Evolutionary conservation across 2,329 filamentous ascomycete species (phyloP).

Genomic region (Sclerotinia subarctica): DNA sequence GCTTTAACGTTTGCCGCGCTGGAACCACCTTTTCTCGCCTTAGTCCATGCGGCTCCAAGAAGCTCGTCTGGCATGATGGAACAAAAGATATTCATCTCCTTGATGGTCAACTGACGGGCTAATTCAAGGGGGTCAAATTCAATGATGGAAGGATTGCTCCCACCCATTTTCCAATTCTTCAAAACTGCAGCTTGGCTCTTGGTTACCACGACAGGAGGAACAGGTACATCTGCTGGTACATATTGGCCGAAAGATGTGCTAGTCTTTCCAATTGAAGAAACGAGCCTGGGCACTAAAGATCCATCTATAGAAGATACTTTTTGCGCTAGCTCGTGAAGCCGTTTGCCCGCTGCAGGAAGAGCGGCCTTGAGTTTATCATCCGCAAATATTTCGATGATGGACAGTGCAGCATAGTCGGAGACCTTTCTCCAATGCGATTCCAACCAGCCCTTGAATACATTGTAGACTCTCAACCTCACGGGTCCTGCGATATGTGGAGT

Average conservation of each 20-base stretch:
- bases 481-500: constrained; percentile 71
- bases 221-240: constrained; percentile 65
- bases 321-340: constrained; percentile 74
- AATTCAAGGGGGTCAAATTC: constrained; percentile 92
- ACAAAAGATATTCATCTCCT: constrained; percentile 88
- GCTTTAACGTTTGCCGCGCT: constrained; percentile 86
- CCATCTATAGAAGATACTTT: constrained; percentile 73
- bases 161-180: constrained; percentile 70
- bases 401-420: constrained; percentile 72
- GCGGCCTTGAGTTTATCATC: constrained; percentile 64
- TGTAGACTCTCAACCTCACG: constrained; percentile 88
- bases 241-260: constrained; percentile 71
- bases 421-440: constrained; percentile 92
- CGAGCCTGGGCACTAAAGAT: constrained; percentile 74
- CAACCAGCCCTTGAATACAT: constrained; percentile 95
- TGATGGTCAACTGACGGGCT: constrained; percentile 87
- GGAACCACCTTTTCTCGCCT: constrained; percentile 63
- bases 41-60: constrained; percentile 89
- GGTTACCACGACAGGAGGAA: constrained; percentile 67
- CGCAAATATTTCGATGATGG: constrained; percentile 76
- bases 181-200: constrained; percentile 75
- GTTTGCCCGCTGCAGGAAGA: constrained; percentile 73
- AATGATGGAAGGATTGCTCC: constrained; percentile 67
- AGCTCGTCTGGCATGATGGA: constrained; percentile 90
- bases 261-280: constrained; percentile 86